Percentiles rank a stretch among this genome's conserved stretches.
Evolutionary conservation across 2,329 filamentous ascomycete genomes (phyloP).

Genomic region (Paecilomyces niveus): DNA sequence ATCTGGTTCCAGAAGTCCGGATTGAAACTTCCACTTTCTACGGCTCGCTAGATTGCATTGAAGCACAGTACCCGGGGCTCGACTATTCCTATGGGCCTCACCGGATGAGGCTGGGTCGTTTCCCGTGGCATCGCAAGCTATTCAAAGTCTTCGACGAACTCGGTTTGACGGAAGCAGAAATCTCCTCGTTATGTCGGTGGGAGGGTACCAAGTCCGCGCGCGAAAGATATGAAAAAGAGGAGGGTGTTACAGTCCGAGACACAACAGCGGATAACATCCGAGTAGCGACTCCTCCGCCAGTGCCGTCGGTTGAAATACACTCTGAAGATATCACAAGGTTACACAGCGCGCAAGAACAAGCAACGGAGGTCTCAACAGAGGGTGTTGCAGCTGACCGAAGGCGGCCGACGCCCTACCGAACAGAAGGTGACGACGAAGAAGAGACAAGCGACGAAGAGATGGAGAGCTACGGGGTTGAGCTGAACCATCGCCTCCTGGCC

Average conservation of each 20-base stretch:
- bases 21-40: slow-evolving; percentile 59
- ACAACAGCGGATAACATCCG: slow-evolving; percentile 54
- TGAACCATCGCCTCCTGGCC: slow-evolving; percentile 47
- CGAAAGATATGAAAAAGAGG: slow-evolving; percentile 45
- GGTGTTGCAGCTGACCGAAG: slow-evolving; percentile 8
- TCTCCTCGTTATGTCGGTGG: slow-evolving; percentile 56
- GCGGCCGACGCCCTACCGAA: slow-evolving; percentile 4
- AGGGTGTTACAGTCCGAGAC: slow-evolving; percentile 52
- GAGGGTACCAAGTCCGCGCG: slow-evolving; percentile 43
- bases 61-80: slow-evolving; percentile 59
- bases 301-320: slow-evolving; percentile 25
- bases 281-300: slow-evolving; percentile 39
- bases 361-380: slow-evolving; percentile 15
- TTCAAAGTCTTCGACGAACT: slow-evolving; percentile 57
- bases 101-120: slow-evolving; percentile 55
- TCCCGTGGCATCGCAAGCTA: slow-evolving; percentile 53
- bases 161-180: slow-evolving; percentile 52
- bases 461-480: slow-evolving; percentile 44
- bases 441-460: slow-evolving; percentile 40
- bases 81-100: slow-evolving; percentile 58
- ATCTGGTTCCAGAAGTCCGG: slow-evolving; percentile 59
- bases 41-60: slow-evolving; percentile 56
- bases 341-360: slow-evolving; percentile 15
- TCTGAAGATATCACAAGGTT: slow-evolving; percentile 18
- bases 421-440: slow-evolving; percentile 27